phyloP scores from a whole-genome alignment of 805 yeast species.

The Ogataea minuta region DNA sequence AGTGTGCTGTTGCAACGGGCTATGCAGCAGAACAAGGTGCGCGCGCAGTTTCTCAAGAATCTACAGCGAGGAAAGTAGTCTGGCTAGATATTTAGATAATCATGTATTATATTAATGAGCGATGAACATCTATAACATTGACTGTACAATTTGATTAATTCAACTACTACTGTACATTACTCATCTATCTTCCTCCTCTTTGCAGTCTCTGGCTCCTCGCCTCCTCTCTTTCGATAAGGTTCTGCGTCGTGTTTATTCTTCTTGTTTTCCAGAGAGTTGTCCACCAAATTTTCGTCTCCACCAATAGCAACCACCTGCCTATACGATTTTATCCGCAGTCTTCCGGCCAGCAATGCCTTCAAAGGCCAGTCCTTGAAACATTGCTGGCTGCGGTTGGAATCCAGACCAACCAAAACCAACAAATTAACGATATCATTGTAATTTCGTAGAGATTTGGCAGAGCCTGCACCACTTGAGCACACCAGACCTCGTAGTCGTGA shows the following conservation, averaged over 20 bases:
- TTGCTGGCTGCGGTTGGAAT: conserved; percentile 55
- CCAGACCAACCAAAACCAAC: conserved; percentile 67
- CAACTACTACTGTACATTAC: neutral
- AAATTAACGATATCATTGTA: conserved; percentile 68
- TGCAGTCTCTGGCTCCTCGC: conserved; percentile 12
- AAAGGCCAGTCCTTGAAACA: conserved; percentile 61
- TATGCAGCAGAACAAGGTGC: conserved; percentile 27
- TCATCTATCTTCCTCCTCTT: neutral
- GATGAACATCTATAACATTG: neutral
- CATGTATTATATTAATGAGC: neutral
- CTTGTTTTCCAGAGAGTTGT: conserved; percentile 23
- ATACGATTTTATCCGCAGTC: conserved; percentile 68
- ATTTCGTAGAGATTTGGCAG: conserved; percentile 48
- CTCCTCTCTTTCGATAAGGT: conserved; percentile 17
- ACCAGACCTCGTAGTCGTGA: conserved; percentile 78
- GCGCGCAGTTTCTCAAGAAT: conserved; percentile 24
- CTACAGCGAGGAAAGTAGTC: neutral
- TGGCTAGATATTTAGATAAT: too few relatives aligned
- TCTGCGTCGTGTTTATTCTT: conserved; percentile 16
- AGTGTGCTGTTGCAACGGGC: conserved; percentile 34
- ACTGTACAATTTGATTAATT: neutral
- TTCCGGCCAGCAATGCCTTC: conserved; percentile 67
- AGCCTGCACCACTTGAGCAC: conserved; percentile 70
- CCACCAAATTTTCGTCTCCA: conserved; percentile 41
- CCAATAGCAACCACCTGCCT: conserved; percentile 70